Evolutionary conservation across 2,329 filamentous ascomycete genomes (phyloP), one percentile per base, ranked within the genome.

Genomic region (Huntiella omanensis): DNA sequence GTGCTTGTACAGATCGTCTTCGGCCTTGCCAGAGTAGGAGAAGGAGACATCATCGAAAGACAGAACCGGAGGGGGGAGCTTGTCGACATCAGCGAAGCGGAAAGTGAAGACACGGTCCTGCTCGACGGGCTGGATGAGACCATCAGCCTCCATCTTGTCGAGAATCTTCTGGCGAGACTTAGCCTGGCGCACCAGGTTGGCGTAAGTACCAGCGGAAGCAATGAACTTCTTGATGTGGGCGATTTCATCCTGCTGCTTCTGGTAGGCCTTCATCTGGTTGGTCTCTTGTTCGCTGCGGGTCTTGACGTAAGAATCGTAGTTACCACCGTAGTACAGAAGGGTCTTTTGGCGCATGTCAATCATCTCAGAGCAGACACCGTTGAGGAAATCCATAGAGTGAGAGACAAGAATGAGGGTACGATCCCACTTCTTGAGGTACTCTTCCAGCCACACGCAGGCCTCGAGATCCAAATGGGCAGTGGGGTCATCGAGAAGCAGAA

Each of bases 181-280:
- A 66, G 92, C 92, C 68, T 98, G 91, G 64, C 84, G 77, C 61
- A 98, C 91, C 71, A 98, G 74, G 71, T 98, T 98, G 75, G 92
- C 91, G 60, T 98, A 98, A 51, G 91, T 98, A 87, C 92, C 91
- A 49, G 91, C 91, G 52, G 88, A 95, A 59, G 92, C 91, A 63
- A 98, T 98, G 73, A 98, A 98, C 69, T 96, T 95, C 74, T 98
- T 96, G 74, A 98, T 98, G 72, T 98, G 92, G 55, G 78, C 75
- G 63, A 98, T 98, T 71, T 98, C 91, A 52, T 98, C 91, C 63
- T 98, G 91, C 64, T 98, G 91, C 74, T 98, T 98, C 64, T 83
- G 73, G 71, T 98, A 98, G 53, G 91, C 91, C 74, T 96, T 98
- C 77, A 83, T 85, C 71, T 98, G 91, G 71, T 98, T 98, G 64